Percentiles rank a stretch among this genome's conserved stretches.
Evolutionary conservation across 2,329 filamentous ascomycete species (phyloP).

Genomic region (Fusarium devonianum): DNA sequence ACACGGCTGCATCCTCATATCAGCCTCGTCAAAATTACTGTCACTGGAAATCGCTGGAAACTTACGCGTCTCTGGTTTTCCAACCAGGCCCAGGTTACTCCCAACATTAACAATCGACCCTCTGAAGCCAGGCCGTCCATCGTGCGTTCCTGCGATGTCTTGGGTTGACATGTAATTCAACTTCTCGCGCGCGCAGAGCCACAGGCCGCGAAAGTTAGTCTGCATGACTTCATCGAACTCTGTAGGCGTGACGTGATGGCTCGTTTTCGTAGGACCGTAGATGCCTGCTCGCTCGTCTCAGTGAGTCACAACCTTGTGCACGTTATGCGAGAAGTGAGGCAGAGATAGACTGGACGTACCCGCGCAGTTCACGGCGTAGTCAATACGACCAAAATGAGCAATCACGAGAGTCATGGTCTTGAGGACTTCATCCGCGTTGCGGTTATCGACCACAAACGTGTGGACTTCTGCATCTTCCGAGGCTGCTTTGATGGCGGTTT

Average conservation of each 20-base stretch:
- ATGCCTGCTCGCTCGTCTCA: slow-evolving; percentile 42
- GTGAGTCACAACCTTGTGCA: no score
- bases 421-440: slow-evolving; percentile 46
- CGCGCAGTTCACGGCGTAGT: slow-evolving; percentile 57
- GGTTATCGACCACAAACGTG: slow-evolving; percentile 45
- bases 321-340: no score
- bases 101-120: slow-evolving; percentile 57
- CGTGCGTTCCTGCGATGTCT: slow-evolving; percentile 51
- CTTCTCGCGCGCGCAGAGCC: slow-evolving; percentile 54
- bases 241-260: slow-evolving; percentile 44
- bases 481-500: slow-evolving; percentile 4
- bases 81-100: slow-evolving; percentile 52
- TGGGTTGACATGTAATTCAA: slow-evolving; percentile 53
- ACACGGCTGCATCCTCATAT: slow-evolving; percentile 42
- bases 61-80: slow-evolving; percentile 51
- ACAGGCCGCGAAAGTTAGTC: slow-evolving; percentile 54
- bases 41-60: not conserved
- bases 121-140: slow-evolving; percentile 48
- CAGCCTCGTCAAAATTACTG: not conserved
- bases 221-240: slow-evolving; percentile 54
- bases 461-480: slow-evolving; percentile 25
- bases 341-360: slow-evolving; percentile 33
- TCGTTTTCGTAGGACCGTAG: slow-evolving; percentile 47
- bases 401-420: slow-evolving; percentile 45
- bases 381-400: slow-evolving; percentile 49